Evolutionary conservation across 2,329 filamentous ascomycete species (phyloP), one percentile per base, ranked within the genome.

Genomic region (Fusarium abutilonis): DNA sequence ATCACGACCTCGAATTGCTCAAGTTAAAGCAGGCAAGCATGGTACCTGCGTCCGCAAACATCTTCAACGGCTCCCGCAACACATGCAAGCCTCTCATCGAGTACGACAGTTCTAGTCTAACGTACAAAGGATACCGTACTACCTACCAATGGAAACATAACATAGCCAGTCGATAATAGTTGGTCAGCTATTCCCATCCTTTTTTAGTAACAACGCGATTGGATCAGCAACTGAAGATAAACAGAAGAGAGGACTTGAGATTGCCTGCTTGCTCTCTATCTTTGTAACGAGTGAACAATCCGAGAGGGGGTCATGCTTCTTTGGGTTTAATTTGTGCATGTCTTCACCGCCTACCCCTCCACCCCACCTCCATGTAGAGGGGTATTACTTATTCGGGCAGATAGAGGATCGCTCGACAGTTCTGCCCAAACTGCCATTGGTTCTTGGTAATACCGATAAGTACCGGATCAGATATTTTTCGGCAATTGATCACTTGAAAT

Each of bases 21-120:
- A 13, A 14, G 29, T 35, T 35, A 3, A 34, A 40, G 35, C 40
- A 26, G 29, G 31, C 29, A 35, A 21, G 29, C 11, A 28, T 9
- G 14, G 49, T 60, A 60, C 56, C 55, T 60, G 55, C 55, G 39
- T 58, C 32, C 5, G 13, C 28, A 42, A 42, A 17, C 26, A 29
- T 21, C 29, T 41, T 52, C 52, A 44, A 19, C 3, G 19, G 19
- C 19, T 19, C 19, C 19, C 19, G 19, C 19, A 19, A 3, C 19
- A 19, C 19, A 19, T 19, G 10, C 21, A 31, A 34, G 53, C 34
- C 54, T 49, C 36, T 42, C 3, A 38, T 38, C 35, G 10, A 7
- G 9, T 38, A 15, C 34, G 15, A 28, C 19, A 4, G 19, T 19
- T 19, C 3, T 19, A 19, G 19, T 19, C 19, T 4, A 19, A 4